Conservation (phyloP, 768 basidiomycete genomes). For the Xerocomellus chrysenteron region DNA sequence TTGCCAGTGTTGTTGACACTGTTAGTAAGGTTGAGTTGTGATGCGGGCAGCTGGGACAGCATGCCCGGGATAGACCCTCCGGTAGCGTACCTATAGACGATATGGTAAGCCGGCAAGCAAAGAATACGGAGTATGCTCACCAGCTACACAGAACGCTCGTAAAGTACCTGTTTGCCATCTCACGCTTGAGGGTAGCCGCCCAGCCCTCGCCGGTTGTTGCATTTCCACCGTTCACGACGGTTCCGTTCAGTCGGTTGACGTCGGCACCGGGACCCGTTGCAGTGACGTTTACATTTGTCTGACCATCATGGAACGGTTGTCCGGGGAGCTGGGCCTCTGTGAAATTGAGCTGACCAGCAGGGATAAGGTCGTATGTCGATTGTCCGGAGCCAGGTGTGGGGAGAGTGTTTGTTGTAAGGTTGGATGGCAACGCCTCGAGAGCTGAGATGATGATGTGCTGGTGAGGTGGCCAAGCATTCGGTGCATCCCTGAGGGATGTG, state of each 20-base stretch:
- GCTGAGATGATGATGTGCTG: conserved; percentile 81
- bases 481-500: conserved; percentile 58
- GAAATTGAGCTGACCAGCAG: conserved; percentile 78
- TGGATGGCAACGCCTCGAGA: conserved; percentile 68
- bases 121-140: conserved; percentile 38
- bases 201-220: conserved; percentile 61
- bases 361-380: conserved; percentile 68
- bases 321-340: conserved; percentile 67
- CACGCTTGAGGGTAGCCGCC: conserved; percentile 58
- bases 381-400: conserved; percentile 49
- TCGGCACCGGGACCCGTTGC: conserved; percentile 56
- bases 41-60: conserved; percentile 65
- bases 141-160: conserved; percentile 86
- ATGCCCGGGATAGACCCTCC: conserved; percentile 79
- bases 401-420: conserved; percentile 59
- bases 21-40: conserved; percentile 66
- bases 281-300: conserved; percentile 46
- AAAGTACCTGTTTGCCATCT: conserved; percentile 84
- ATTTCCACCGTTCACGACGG: conserved; percentile 70
- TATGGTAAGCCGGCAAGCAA: background rate
- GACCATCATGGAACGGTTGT: conserved; percentile 49
- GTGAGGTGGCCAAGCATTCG: conserved; percentile 89
- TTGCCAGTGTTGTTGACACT: conserved; percentile 71
- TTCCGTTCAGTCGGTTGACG: conserved; percentile 52
- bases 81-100: conserved; percentile 65